These are phyloP conservation scores for Ampelomyces quisqualis DNA, from an alignment of 2,329 filamentous ascomycete genomes.

Conservation along the genomic window DNA sequence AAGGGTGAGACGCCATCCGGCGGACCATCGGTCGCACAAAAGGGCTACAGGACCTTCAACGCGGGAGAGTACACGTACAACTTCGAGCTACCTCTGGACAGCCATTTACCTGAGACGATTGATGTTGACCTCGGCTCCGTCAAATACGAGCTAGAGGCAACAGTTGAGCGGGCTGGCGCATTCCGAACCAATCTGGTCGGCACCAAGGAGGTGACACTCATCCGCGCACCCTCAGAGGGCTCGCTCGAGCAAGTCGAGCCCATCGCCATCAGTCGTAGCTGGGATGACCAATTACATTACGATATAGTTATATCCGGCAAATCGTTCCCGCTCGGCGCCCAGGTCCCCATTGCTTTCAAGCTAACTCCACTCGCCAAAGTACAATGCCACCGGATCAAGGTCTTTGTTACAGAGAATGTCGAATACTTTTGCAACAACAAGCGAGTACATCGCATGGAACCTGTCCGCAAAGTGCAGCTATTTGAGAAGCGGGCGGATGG, in stretches of 20 bases:
- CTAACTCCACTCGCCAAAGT: conserved; percentile 90
- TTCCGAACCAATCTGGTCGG: conserved; percentile 88
- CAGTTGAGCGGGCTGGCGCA: conserved; percentile 80
- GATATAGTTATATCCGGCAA: conserved; percentile 96
- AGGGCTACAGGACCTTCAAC: conserved; percentile 82
- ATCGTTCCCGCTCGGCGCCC: conserved; percentile 84
- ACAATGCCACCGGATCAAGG: conserved; percentile 88
- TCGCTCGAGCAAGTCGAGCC: conserved; percentile 90
- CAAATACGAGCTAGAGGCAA: conserved; percentile 83
- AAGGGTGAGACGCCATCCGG: conserved; percentile 67
- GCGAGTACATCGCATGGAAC: conserved; percentile 80
- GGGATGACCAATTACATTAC: conserved; percentile 94
- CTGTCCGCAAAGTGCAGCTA: conserved; percentile 77
- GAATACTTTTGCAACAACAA: conserved; percentile 89
- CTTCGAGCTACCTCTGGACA: conserved; percentile 82
- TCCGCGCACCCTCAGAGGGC: conserved; percentile 81
- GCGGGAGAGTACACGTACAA: conserved; percentile 73
- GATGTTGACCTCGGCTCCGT: conserved; percentile 83
- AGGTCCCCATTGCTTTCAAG: conserved; percentile 92
- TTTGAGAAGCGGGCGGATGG: conserved; percentile 87
- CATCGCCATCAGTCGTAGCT: conserved; percentile 88
- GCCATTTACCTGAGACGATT: conserved; percentile 77
- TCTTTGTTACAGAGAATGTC: conserved; percentile 84
- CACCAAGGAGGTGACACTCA: conserved; percentile 76
- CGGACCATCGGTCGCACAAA: conserved; percentile 63